These are phyloP conservation scores for Ascosphaera apis DNA, from an alignment of 2,329 filamentous ascomycete genomes.

Conservation along the genomic window DNA sequence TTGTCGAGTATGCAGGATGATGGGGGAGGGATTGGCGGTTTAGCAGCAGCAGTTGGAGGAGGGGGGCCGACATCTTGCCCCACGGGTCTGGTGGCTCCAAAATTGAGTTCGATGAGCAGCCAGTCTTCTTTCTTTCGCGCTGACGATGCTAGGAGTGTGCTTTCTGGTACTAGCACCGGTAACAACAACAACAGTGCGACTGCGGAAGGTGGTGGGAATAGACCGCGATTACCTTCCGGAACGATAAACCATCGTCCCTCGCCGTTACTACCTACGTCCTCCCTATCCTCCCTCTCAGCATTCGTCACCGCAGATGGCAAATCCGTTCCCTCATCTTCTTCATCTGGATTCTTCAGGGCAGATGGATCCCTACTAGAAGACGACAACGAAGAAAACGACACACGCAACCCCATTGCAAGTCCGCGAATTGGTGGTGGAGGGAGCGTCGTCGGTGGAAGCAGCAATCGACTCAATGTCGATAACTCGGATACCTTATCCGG, in stretches of 20 bases:
- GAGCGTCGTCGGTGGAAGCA: not conserved
- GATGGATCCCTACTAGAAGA: not conserved
- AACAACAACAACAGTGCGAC: not conserved
- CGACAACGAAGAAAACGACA: not conserved
- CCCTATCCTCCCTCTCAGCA: not conserved
- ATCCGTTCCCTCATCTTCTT: not conserved
- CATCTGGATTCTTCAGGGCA: not conserved
- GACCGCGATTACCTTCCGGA: not conserved
- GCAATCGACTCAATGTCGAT: not conserved
- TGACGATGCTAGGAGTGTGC: not conserved
- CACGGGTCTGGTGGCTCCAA: not conserved
- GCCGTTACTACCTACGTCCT: not conserved
- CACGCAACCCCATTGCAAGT: not conserved
- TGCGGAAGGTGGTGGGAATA: not conserved
- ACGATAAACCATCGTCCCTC: not conserved
- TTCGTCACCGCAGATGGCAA: not conserved
- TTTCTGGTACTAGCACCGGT: not conserved
- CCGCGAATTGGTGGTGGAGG: not conserved
- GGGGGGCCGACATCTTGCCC: not conserved
- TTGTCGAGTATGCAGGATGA: not conserved
- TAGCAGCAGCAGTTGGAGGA: not conserved
- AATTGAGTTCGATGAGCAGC: not conserved
- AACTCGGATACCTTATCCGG: not conserved
- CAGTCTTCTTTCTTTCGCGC: not conserved
- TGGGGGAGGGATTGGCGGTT: not conserved